Conservation (phyloP, 768 basidiomycete genomes). For the Astraeus odoratus region DNA sequence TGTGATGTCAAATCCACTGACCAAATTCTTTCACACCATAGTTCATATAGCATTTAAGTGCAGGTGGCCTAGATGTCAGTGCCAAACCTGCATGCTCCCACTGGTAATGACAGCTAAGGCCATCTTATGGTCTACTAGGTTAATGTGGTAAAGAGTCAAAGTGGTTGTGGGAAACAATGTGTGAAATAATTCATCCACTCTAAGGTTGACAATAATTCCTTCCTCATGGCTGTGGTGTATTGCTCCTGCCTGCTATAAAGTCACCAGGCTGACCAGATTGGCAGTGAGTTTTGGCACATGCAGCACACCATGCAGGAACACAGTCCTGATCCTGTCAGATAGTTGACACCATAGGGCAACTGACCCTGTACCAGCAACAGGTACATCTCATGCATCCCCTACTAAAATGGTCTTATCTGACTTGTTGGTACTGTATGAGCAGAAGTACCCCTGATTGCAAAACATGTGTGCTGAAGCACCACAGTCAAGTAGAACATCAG, state of each 20-base stretch:
- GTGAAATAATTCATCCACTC: constrained; percentile 4
- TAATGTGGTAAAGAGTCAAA: constrained; percentile 7
- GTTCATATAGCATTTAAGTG: constrained; percentile 8
- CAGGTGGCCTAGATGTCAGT: constrained; percentile 22
- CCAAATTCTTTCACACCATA: constrained; percentile 7
- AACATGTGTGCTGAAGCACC: constrained; percentile 20
- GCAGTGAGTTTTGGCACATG: constrained; percentile 13
- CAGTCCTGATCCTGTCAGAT: constrained; percentile 1
- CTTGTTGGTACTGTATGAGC: neutral
- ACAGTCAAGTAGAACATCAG: neutral
- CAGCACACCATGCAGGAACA: constrained; percentile 8
- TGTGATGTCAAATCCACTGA: constrained; percentile 19
- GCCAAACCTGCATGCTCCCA: constrained; percentile 17
- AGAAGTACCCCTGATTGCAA: constrained; percentile 18
- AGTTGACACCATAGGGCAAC: constrained; percentile 12
- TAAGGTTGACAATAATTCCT: constrained; percentile 1
- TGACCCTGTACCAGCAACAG: constrained; percentile 7
- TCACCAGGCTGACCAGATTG: constrained; percentile 12
- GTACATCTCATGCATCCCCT: constrained; percentile 7
- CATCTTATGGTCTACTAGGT: constrained; percentile 2
- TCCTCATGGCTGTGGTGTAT: constrained; percentile 1
- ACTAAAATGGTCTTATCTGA: constrained; percentile 9
- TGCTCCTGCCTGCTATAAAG: constrained; percentile 7
- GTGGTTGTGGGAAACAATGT: constrained; percentile 1
- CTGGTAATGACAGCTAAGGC: constrained; percentile 9